Conservation (phyloP, 2,329 filamentous ascomycete genomes). For the Aspergillus ibericus region DNA sequence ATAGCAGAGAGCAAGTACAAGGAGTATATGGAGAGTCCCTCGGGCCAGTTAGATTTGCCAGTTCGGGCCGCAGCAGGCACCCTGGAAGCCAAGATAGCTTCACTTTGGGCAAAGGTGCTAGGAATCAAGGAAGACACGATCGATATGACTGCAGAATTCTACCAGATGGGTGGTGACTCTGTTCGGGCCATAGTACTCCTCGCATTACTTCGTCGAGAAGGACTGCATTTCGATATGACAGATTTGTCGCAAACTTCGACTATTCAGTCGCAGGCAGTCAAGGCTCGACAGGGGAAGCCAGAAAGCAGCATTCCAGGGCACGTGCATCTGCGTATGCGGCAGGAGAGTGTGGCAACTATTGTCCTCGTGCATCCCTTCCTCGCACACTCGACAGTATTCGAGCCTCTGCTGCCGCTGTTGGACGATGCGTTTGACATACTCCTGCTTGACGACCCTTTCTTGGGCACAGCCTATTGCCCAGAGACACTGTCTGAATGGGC, state of each 20-base stretch:
- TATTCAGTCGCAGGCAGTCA: conserved; percentile 2
- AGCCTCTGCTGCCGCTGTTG: conserved; percentile 5
- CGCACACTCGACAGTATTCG: neutral
- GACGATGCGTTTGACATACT: conserved; percentile 5
- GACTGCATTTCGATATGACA: neutral
- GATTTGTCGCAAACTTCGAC: conserved; percentile 4
- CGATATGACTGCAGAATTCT: neutral
- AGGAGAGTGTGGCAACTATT: neutral
- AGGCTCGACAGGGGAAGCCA: neutral
- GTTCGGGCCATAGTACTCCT: conserved; percentile 6
- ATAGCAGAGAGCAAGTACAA: neutral
- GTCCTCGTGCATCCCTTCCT: conserved; percentile 11
- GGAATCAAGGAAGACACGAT: neutral
- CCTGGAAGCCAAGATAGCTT: conserved; percentile 4
- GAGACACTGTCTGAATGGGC: conserved; percentile 3
- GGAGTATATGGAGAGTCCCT: neutral
- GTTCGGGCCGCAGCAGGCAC: neutral
- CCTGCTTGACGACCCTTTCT: conserved; percentile 9
- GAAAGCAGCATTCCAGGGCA: neutral
- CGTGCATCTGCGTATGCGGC: neutral
- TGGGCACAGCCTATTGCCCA: neutral
- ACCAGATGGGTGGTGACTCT: conserved; percentile 5
- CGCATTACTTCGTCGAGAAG: neutral
- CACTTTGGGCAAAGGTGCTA: conserved; percentile 1
- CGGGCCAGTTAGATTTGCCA: neutral